A percentile compares a stretch with the other conserved stretches of the same genome.
phyloP scores from a whole-genome alignment of 179 eudicot species.

The Silene coronaria region DNA sequence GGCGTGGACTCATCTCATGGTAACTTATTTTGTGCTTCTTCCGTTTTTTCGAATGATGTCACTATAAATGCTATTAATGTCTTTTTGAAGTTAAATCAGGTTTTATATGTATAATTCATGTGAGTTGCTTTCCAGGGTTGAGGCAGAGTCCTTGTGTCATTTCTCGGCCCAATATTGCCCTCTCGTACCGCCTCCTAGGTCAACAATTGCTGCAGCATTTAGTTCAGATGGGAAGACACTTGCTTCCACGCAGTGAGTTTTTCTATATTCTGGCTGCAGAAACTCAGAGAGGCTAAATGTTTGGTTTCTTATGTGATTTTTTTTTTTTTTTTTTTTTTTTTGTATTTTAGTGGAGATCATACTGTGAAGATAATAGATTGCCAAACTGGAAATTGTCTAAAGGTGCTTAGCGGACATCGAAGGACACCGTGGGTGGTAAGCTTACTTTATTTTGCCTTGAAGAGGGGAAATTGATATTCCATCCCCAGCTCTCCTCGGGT shows the following conservation, averaged over 20 bases:
- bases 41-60: neutral
- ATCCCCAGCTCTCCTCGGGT: too few species aligned
- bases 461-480: too few species aligned
- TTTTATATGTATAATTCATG: conserved; percentile 9
- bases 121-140: conserved; percentile 50
- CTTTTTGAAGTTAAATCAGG: neutral
- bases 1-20: conserved; percentile 74
- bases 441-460: neutral
- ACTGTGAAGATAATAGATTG: conserved; percentile 84
- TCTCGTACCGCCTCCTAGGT: conserved; percentile 83
- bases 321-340: conserved; percentile 14
- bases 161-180: conserved; percentile 89
- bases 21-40: conserved; percentile 22
- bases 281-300: neutral
- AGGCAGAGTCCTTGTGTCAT: conserved; percentile 75
- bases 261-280: conserved; percentile 2
- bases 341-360: conserved; percentile 69
- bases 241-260: conserved; percentile 87
- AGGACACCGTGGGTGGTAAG: conserved; percentile 99
- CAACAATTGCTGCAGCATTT: conserved; percentile 93
- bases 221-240: conserved; percentile 89
- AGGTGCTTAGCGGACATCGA: conserved; percentile 81
- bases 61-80: neutral
- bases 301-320: neutral
- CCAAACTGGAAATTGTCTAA: conserved; percentile 67